Conservation (phyloP, 2,329 filamentous ascomycete species). For the Leptosphaerulina australis region DNA sequence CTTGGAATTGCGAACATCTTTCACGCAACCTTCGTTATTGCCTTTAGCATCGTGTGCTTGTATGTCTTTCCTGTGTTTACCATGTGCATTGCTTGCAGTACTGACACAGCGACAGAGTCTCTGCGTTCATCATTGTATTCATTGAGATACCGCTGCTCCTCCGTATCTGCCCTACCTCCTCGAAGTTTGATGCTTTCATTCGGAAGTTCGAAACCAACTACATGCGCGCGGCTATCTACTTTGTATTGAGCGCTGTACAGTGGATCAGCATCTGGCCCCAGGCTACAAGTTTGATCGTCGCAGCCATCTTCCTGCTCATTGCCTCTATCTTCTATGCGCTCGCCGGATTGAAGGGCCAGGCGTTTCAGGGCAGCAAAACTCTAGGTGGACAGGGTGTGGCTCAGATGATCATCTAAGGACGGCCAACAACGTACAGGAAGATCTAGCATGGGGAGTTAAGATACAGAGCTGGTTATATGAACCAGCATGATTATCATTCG, state of each 20-base stretch:
- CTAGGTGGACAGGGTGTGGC: conserved; percentile 91
- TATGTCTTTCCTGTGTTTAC: conserved; percentile 34
- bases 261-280: conserved; percentile 75
- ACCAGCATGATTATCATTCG: not conserved
- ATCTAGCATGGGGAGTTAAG: not conserved
- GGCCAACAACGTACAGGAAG: not conserved
- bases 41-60: conserved; percentile 63
- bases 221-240: conserved; percentile 90
- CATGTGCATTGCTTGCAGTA: not conserved
- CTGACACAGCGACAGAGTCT: conserved; percentile 47
- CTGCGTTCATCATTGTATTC: conserved; percentile 58
- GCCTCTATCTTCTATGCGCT: conserved; percentile 81
- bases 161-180: conserved; percentile 94
- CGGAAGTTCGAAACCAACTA: conserved; percentile 95
- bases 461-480: not conserved
- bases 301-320: conserved; percentile 78
- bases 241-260: conserved; percentile 78
- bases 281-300: conserved; percentile 79
- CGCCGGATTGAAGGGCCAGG: conserved; percentile 81
- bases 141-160: conserved; percentile 87
- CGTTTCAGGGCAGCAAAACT: conserved; percentile 92
- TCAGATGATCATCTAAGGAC: conserved; percentile 83
- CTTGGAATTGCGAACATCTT: conserved; percentile 73
- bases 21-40: conserved; percentile 61
- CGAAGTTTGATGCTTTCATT: conserved; percentile 85